These are phyloP conservation scores for Aspergillus proliferans DNA, from an alignment of 2,329 filamentous ascomycete species.

Conservation along the genomic window DNA sequence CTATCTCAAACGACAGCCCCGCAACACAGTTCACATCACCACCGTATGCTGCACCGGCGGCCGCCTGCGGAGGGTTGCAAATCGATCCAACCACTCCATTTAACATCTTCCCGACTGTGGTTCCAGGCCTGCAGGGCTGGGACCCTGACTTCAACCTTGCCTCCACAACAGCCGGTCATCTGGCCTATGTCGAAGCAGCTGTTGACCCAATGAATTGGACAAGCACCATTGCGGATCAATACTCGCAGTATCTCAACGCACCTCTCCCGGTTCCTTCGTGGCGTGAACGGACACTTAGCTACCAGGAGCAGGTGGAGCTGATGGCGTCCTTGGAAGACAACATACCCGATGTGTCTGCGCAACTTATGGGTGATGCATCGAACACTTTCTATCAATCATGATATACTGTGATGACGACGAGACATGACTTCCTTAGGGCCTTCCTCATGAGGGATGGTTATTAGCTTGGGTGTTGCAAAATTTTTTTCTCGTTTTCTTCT, in stretches of 20 bases:
- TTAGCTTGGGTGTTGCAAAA: not conserved
- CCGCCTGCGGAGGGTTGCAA: slow-evolving; percentile 19
- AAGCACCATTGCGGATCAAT: slow-evolving; percentile 40
- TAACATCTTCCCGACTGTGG: slow-evolving; percentile 35
- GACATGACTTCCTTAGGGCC: too few species aligned
- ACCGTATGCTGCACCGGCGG: slow-evolving; percentile 13
- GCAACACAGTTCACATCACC: slow-evolving; percentile 16
- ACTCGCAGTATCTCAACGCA: slow-evolving; percentile 43
- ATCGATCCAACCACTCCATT: slow-evolving; percentile 35
- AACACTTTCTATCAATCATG: slow-evolving; percentile 37
- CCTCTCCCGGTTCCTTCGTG: slow-evolving; percentile 41
- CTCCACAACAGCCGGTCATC: slow-evolving; percentile 29
- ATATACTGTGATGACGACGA: not conserved
- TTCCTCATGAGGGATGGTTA: not conserved
- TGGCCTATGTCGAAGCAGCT: slow-evolving; percentile 29
- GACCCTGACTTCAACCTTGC: slow-evolving; percentile 35
- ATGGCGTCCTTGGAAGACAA: slow-evolving; percentile 69
- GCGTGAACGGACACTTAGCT: slow-evolving; percentile 63
- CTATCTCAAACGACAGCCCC: slow-evolving; percentile 3
- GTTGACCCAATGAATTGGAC: slow-evolving; percentile 39
- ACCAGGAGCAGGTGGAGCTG: slow-evolving; percentile 74
- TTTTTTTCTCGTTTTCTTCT: too few species aligned
- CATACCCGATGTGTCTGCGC: slow-evolving; percentile 40
- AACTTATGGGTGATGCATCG: slow-evolving; percentile 31
- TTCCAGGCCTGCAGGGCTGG: slow-evolving; percentile 37